Evolutionary conservation across 148 eudicot species (phyloP).

Genomic region (Selenicereus undatus): DNA sequence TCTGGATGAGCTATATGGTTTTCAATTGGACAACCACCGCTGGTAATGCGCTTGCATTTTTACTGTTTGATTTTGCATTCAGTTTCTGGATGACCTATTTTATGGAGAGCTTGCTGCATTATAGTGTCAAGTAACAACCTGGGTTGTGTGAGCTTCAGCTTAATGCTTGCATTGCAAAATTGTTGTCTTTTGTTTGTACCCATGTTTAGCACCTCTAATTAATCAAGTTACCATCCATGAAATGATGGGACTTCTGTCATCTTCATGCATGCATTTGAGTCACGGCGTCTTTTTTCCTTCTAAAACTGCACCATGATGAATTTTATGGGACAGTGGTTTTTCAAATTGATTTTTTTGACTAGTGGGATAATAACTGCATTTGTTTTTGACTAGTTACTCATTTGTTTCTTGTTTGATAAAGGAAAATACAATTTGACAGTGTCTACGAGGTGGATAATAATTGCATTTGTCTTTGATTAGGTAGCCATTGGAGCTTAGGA

Average conservation of each 20-base stretch:
- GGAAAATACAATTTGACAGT: background rate
- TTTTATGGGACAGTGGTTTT: background rate
- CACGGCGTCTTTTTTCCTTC: background rate
- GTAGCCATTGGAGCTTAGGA: slow-evolving; percentile 97
- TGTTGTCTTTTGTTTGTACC: background rate
- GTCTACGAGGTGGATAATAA: slow-evolving; percentile 10
- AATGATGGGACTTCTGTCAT: background rate
- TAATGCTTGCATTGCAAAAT: background rate
- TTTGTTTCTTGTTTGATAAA: slow-evolving; percentile 9
- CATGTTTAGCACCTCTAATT: background rate
- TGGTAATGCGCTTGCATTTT: slow-evolving; percentile 45
- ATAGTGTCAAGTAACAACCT: background rate
- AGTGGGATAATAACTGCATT: background rate
- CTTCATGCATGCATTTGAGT: slow-evolving; percentile 1
- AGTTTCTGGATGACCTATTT: background rate
- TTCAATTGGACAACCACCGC: slow-evolving; percentile 88
- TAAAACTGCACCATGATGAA: background rate
- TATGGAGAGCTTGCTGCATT: slow-evolving; percentile 2
- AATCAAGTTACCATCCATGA: slow-evolving; percentile 4
- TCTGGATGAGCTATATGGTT: slow-evolving; percentile 89
- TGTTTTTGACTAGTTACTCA: too few relatives aligned
- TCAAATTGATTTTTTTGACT: background rate
- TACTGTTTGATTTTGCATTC: background rate
- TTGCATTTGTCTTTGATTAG: slow-evolving; percentile 31
- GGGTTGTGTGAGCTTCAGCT: background rate